A percentile compares a stretch with the other conserved stretches of the same genome.
Conservation (phyloP, 2,329 filamentous ascomycete genomes). For the Fusarium guadeloupense region DNA sequence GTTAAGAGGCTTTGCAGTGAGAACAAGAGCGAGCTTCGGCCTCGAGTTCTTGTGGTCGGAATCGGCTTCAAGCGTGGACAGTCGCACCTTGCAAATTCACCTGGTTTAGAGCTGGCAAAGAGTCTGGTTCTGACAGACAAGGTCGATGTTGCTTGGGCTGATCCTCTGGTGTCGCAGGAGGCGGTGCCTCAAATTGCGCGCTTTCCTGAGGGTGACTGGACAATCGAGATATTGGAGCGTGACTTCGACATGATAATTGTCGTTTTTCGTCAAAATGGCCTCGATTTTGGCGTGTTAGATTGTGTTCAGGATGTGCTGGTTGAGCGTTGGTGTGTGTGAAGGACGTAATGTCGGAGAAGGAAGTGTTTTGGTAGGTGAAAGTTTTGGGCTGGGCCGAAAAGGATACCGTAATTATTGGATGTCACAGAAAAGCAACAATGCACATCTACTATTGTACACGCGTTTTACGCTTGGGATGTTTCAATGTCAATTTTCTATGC, state of each 20-base stretch:
- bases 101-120: constrained; percentile 55
- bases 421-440: neutral
- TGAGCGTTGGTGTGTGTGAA: constrained; percentile 52
- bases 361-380: neutral
- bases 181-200: constrained; percentile 53
- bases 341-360: neutral
- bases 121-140: constrained; percentile 48
- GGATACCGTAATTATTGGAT: too few relatives aligned
- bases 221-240: constrained; percentile 45
- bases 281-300: constrained; percentile 53
- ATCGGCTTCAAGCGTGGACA: constrained; percentile 63
- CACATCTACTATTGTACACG: neutral
- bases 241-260: constrained; percentile 56
- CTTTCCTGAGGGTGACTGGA: constrained; percentile 53
- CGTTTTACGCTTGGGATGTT: too few relatives aligned
- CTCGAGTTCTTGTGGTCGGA: constrained; percentile 56
- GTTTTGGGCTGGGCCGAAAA: neutral
- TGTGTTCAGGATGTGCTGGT: constrained; percentile 48
- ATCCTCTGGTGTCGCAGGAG: constrained; percentile 55
- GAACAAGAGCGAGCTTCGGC: constrained; percentile 13
- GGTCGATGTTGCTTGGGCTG: constrained; percentile 55
- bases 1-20: constrained; percentile 45
- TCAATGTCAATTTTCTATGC: neutral
- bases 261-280: constrained; percentile 53
- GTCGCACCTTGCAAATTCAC: constrained; percentile 58